Percentiles rank a stretch among this genome's conserved stretches.
These are phyloP conservation scores for Liriodendron chinense DNA, from an alignment of 164 flowering plant species.

Conservation along the genomic window DNA sequence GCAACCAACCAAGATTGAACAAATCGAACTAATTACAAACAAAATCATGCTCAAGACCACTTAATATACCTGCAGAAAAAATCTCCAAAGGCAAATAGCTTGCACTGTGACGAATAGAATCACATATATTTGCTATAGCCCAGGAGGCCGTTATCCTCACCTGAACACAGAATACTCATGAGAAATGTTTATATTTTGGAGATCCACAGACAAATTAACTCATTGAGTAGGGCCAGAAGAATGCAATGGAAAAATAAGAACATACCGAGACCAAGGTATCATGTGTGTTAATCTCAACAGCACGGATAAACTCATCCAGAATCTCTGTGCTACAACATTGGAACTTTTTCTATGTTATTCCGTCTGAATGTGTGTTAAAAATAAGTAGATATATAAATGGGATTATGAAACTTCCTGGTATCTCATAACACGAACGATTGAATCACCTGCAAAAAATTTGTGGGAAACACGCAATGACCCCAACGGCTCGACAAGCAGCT, in stretches of 20 bases:
- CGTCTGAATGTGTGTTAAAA: background rate
- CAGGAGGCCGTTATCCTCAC: slow-evolving; percentile 89
- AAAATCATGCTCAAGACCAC: background rate
- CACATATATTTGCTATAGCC: slow-evolving; percentile 94
- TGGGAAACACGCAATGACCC: slow-evolving; percentile 79
- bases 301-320: slow-evolving; percentile 57
- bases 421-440: background rate
- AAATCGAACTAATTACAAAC: background rate
- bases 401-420: background rate
- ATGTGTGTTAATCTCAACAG: slow-evolving; percentile 54
- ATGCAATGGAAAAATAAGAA: background rate
- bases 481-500: slow-evolving; percentile 96
- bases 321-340: slow-evolving; percentile 53
- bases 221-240: background rate
- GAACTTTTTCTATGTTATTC: slow-evolving; percentile 8
- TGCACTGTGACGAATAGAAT: slow-evolving; percentile 55
- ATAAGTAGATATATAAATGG: background rate
- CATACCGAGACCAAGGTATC: slow-evolving; percentile 62
- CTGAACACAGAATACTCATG: slow-evolving; percentile 34
- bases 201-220: background rate
- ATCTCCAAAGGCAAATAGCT: slow-evolving; percentile 19
- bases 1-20: background rate
- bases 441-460: slow-evolving; percentile 60
- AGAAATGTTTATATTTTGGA: background rate
- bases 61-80: slow-evolving; percentile 28